Evolutionary conservation across 768 basidiomycete genomes (phyloP).

Genomic region (Pleurotus sapidus): DNA sequence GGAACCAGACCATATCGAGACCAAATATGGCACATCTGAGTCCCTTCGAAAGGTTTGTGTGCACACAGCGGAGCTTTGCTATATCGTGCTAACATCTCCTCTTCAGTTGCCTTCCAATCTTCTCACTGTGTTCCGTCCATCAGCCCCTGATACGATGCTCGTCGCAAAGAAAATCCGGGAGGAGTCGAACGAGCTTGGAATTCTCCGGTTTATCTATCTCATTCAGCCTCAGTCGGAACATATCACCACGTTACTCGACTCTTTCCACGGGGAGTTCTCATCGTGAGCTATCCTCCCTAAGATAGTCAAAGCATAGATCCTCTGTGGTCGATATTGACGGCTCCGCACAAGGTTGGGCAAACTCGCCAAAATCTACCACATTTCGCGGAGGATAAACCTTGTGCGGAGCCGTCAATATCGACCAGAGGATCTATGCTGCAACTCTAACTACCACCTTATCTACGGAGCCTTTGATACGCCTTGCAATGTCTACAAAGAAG

Average conservation of each 20-base stretch:
- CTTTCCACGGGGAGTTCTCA: slow-evolving; percentile 1
- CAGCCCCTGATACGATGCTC: not conserved
- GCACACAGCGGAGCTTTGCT: not conserved
- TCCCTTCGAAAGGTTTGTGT: not conserved
- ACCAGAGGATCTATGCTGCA: no score
- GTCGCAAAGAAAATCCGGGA: slow-evolving; percentile 7
- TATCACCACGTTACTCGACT: slow-evolving; percentile 4
- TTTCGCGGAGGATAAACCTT: no score
- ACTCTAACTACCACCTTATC: no score
- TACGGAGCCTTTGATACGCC: no score
- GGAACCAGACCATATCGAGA: not conserved
- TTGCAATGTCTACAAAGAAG: no score
- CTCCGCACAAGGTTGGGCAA: no score
- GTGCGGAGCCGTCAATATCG: no score
- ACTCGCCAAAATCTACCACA: no score
- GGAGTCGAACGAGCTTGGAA: slow-evolving; percentile 7
- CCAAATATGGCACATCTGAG: not conserved
- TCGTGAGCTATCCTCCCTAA: slow-evolving; percentile 5
- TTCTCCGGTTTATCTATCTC: slow-evolving; percentile 5
- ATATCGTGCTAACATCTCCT: not conserved
- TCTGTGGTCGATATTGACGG: no score
- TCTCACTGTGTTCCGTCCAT: slow-evolving; percentile 1
- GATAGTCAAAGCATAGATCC: no score
- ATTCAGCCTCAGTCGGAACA: not conserved
- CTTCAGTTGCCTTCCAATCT: slow-evolving; percentile 2